A percentile compares a stretch with the other conserved stretches of the same genome.
These are phyloP conservation scores for Tricholomella constricta DNA, from an alignment of 768 basidiomycete genomes.

Conservation along the genomic window DNA sequence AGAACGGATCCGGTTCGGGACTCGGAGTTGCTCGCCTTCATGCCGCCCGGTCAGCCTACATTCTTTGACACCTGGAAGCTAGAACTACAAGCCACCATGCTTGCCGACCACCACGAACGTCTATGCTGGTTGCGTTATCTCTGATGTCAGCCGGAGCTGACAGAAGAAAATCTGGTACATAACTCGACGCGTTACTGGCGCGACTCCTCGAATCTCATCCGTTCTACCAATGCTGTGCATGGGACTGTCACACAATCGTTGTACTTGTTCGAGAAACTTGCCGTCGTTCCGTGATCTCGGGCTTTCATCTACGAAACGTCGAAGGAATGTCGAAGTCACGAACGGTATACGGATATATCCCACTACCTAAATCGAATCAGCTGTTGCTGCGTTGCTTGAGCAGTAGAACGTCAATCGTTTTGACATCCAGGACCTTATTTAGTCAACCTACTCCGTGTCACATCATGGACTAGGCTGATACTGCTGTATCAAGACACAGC, in stretches of 20 bases:
- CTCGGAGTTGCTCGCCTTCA: too few species aligned
- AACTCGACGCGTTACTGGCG: conserved; percentile 75
- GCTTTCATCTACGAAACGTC: too few species aligned
- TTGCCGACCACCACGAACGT: conserved; percentile 62
- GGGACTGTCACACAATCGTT: too few species aligned
- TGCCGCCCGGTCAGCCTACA: too few species aligned
- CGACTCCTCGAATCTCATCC: conserved; percentile 72
- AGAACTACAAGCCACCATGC: conserved; percentile 45
- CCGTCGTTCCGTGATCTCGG: too few species aligned
- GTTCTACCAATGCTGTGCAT: conserved; percentile 70
- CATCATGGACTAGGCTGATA: too few species aligned
- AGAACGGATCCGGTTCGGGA: too few species aligned
- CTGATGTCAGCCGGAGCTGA: background rate
- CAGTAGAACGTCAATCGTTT: conserved; percentile 65
- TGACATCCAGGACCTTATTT: conserved; percentile 72
- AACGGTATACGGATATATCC: conserved; percentile 73
- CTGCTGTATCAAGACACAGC: too few species aligned
- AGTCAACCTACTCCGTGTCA: too few species aligned
- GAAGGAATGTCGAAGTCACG: conserved; percentile 13
- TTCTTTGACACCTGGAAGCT: background rate
- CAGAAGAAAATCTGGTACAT: conserved; percentile 53
- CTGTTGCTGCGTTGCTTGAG: conserved; percentile 64
- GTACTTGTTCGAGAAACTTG: too few species aligned
- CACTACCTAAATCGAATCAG: conserved; percentile 52
- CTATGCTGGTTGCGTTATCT: conserved; percentile 42